A percentile compares a stretch with the other conserved stretches of the same genome.
These are phyloP conservation scores for Trichoderma koningii DNA, from an alignment of 2,329 filamentous ascomycete genomes.

Conservation along the genomic window DNA sequence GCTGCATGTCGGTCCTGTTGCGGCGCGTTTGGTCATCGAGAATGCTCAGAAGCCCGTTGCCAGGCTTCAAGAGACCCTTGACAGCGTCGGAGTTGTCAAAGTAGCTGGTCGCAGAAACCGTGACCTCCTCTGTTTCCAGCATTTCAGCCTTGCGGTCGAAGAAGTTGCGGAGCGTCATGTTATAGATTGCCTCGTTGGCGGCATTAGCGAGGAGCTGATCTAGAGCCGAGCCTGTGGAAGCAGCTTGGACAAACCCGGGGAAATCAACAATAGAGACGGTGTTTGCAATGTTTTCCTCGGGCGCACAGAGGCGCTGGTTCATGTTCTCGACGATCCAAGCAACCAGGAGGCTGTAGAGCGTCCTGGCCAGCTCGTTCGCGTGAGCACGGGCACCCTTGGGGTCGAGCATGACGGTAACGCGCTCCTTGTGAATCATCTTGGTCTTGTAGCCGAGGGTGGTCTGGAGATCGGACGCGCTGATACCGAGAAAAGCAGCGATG, in stretches of 20 bases:
- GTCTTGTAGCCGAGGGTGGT: constrained; percentile 91
- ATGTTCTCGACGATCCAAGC: constrained; percentile 91
- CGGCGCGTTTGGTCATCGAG: constrained; percentile 93
- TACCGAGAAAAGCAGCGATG: constrained; percentile 91
- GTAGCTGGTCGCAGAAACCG: constrained; percentile 87
- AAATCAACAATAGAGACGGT: constrained; percentile 96
- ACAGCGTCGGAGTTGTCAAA: constrained; percentile 97
- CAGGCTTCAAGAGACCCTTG: constrained; percentile 84
- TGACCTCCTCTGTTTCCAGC: constrained; percentile 91
- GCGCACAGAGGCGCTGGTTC: constrained; percentile 84
- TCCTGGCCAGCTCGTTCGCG: constrained; percentile 90
- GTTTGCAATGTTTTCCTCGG: constrained; percentile 86
- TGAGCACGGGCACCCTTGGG: constrained; percentile 86
- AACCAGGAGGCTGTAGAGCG: constrained; percentile 89
- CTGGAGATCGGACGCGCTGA: constrained; percentile 79
- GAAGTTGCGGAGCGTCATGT: constrained; percentile 91
- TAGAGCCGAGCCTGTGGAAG: constrained; percentile 78
- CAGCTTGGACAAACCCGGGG: constrained; percentile 85
- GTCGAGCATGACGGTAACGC: constrained; percentile 98
- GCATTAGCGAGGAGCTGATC: constrained; percentile 96
- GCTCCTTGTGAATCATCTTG: constrained; percentile 92
- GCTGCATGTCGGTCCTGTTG: constrained; percentile 83
- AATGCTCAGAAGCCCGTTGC: constrained; percentile 91
- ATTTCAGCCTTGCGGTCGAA: constrained; percentile 93
- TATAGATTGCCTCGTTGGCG: constrained; percentile 88